Evolutionary conservation across 2,329 filamentous ascomycete genomes (phyloP), one percentile per base, ranked within the genome.

Genomic region (Colletotrichum simmondsii): DNA sequence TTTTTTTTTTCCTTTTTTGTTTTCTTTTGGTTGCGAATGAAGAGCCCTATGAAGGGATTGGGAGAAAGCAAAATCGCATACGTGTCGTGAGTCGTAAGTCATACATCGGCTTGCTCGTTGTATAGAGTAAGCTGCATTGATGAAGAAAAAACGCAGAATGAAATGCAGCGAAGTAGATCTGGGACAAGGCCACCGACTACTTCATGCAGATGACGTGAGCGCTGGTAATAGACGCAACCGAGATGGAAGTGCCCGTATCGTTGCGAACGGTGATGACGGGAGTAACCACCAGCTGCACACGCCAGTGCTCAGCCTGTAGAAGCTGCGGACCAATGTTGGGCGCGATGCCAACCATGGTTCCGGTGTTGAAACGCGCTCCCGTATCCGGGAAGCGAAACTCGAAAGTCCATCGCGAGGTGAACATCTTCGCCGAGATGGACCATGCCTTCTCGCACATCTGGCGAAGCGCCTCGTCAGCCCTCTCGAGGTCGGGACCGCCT

Each of bases 231-330:
- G 84, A 84, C 68, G 84, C 85, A 2, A 85, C 82, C 30, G 83
- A 82, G 58, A 87, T 85, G 66, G 83, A 84, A 57, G 79, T 77
- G 16, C 85, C 86, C 2, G 80, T 84, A 49, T 90, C 88, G 74
- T 89, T 88, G 37, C 88, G 84, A 75, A 88, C 85, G 2, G 87
- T 89, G 58, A 90, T 84, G 10, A 87, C 84, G 1, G 89, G 89
- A 0, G 88, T 89, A 5, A 88, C 86, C 32, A 88, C 86, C 2
- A 90, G 82, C 65, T 86, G 85, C n/a, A 91, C 79, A 5, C 88
- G 85, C 80, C 83, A 86, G 76, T 89, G 87, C 76, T 83, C 83
- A 6, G 83, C 80, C 80, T 89, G 87, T 24, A 90, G 78, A 64
- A 85, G 81, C 67, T 82, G 78, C 0, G 84, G 80, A 46, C 85